Evolutionary conservation across 257 asterid genomes (phyloP), one percentile per base, ranked within the genome.

Genomic region (Eustoma russellianum): DNA sequence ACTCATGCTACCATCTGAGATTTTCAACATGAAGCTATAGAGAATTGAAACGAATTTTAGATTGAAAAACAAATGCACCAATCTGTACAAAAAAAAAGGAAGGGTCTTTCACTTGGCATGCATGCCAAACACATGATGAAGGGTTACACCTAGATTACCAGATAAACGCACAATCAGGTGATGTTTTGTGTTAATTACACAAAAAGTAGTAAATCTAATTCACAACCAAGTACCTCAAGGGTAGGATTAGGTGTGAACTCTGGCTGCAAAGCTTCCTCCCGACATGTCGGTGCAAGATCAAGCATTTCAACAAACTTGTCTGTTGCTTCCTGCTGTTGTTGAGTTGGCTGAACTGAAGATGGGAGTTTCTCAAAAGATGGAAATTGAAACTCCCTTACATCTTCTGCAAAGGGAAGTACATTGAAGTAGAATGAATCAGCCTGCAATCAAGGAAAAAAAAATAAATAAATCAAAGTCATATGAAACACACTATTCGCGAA

Each of bases 321-420:
- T 7, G 94, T 81, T 46, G 88, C 93, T 41, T 72, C 90, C 76
- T 92, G 97, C 70, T 92, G 97, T 66, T 74, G 63, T 66, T 76
- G 79, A 63, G 71, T 85, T 63, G 98, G 98, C 78, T 71, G 95
- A 94, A 80, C 67, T 43, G 93, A 66, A 28, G 85, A 52, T 28
- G 98, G 97, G 51, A 92, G 71, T 55, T 70, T 88, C 77, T 83
- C 79, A 66, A 92, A 88, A 38, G 97, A 88, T 41, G 98, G 97
- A 68, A 88, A 92, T 24, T 87, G 95, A 57, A 87, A 92, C 79
- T 92, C 98, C 74, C 97, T 66, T 18, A 88, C 92, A 79, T 92
- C 98, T 83, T 92, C 98, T 44, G 98, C 93, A 62, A 92, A 92
- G 46, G 98, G 98, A 70, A 92, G 98, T 48, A 85, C 76, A 41